These are phyloP conservation scores for Penicillium taxi DNA, from an alignment of 495 filamentous ascomycete genomes.

Conservation along the genomic window DNA sequence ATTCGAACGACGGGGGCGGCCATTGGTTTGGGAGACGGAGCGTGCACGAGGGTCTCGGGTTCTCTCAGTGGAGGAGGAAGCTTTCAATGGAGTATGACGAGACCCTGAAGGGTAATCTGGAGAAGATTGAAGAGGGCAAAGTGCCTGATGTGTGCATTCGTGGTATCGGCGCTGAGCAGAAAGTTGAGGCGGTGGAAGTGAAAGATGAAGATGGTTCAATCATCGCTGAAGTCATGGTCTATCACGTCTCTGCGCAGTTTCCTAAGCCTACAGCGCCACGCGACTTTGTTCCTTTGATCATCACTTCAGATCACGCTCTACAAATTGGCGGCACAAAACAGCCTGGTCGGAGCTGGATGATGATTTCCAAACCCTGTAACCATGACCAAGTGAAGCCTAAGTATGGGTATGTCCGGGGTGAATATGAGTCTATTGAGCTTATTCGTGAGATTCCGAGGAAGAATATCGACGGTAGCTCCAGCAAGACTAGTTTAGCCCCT, in stretches of 20 bases:
- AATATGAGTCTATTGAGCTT: slow-evolving; percentile 88
- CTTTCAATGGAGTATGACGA: slow-evolving; percentile 45
- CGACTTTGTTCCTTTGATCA: slow-evolving; percentile 74
- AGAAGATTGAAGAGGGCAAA: slow-evolving; percentile 36
- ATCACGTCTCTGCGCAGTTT: slow-evolving; percentile 80
- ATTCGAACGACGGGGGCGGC: slow-evolving; percentile 70
- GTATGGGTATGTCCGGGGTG: slow-evolving; percentile 66
- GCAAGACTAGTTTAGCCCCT: background rate
- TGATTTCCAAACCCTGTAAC: slow-evolving; percentile 73
- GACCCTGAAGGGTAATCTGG: slow-evolving; percentile 50
- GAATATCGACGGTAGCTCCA: background rate
- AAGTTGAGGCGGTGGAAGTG: slow-evolving; percentile 50
- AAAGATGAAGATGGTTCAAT: slow-evolving; percentile 44
- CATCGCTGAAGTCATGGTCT: slow-evolving; percentile 48
- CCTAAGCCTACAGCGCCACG: slow-evolving; percentile 79
- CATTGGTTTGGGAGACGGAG: slow-evolving; percentile 86
- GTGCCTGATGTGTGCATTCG: slow-evolving; percentile 52
- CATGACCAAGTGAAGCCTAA: slow-evolving; percentile 64
- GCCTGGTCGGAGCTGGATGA: slow-evolving; percentile 59
- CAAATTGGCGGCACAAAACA: slow-evolving; percentile 16
- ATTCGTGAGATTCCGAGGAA: slow-evolving; percentile 69
- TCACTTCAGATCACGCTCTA: slow-evolving; percentile 43
- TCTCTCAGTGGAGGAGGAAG: slow-evolving; percentile 54
- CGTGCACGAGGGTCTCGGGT: slow-evolving; percentile 68
- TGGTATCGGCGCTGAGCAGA: slow-evolving; percentile 73